phyloP scores from a whole-genome alignment of 176 grass and related monocot species.

The Triticum monococcum region DNA sequence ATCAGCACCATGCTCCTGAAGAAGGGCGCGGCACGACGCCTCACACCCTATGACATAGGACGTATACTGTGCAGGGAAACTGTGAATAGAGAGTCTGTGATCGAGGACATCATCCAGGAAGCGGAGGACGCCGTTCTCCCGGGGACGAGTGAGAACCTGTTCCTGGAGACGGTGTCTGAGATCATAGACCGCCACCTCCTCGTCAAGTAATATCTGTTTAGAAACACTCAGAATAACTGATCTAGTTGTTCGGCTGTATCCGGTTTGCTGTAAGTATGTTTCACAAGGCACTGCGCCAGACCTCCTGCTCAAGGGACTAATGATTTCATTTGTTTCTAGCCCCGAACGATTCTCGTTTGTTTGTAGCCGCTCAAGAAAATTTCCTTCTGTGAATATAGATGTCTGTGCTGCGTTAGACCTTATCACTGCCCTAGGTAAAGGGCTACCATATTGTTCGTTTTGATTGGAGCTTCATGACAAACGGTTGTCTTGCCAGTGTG shows the following conservation, averaged over 20 bases:
- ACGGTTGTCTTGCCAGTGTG: not conserved
- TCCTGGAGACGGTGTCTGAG: constrained; percentile 64
- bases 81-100: constrained; percentile 65
- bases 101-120: constrained; percentile 70
- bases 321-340: constrained; percentile 58
- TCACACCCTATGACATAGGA: constrained; percentile 75
- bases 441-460: not conserved
- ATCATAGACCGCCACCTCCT: constrained; percentile 74
- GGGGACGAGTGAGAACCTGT: constrained; percentile 45
- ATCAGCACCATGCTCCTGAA: constrained; percentile 82
- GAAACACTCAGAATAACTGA: constrained; percentile 46
- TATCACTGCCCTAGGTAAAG: not conserved
- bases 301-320: constrained; percentile 25
- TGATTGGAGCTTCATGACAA: not conserved
- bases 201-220: constrained; percentile 36
- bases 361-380: constrained; percentile 27
- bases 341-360: constrained; percentile 24
- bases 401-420: not conserved
- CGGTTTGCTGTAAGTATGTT: constrained; percentile 47
- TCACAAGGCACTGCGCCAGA: constrained; percentile 26
- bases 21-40: constrained; percentile 55
- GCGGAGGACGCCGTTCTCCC: constrained; percentile 66
- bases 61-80: constrained; percentile 78
- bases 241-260: constrained; percentile 58
- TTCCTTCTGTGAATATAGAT: constrained; percentile 26